These are phyloP conservation scores for Melanomma pulvis-pyrius DNA, from an alignment of 495 filamentous ascomycete genomes.

Conservation along the genomic window DNA sequence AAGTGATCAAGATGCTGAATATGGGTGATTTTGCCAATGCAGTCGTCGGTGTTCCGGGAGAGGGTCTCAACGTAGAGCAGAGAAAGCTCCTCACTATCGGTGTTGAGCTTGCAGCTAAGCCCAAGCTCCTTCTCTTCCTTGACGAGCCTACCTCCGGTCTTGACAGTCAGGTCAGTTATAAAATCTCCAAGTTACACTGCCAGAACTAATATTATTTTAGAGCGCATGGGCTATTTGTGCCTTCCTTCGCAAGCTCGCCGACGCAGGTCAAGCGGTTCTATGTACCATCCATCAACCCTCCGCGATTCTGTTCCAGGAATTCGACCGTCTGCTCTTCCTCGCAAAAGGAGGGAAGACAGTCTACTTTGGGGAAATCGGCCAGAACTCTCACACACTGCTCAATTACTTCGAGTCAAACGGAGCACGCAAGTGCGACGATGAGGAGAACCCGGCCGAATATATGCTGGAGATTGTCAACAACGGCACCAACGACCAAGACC, in stretches of 20 bases:
- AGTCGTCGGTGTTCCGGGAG: constrained; percentile 79
- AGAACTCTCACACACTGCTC: constrained; percentile 69
- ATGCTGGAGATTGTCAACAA: constrained; percentile 67
- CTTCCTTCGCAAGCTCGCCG: constrained; percentile 75
- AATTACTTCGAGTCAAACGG: constrained; percentile 81
- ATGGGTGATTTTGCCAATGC: constrained; percentile 87
- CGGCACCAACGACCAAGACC: not conserved
- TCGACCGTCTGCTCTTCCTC: constrained; percentile 81
- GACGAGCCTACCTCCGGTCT: constrained; percentile 72
- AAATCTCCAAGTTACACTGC: not conserved
- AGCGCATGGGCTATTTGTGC: constrained; percentile 59
- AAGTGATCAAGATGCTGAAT: constrained; percentile 82
- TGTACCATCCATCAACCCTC: constrained; percentile 94
- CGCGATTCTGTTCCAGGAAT: constrained; percentile 83
- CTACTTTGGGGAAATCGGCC: constrained; percentile 87
- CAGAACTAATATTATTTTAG: not conserved
- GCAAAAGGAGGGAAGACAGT: constrained; percentile 79
- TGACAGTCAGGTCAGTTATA: constrained; percentile 10
- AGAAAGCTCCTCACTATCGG: constrained; percentile 84
- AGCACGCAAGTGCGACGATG: constrained; percentile 66
- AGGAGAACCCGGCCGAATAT: constrained; percentile 89
- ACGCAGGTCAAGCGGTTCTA: constrained; percentile 80
- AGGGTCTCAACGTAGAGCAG: constrained; percentile 87
- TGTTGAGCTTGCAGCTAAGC: constrained; percentile 89
- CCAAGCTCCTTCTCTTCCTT: constrained; percentile 77